phyloP scores from a whole-genome alignment of 768 basidiomycete genomes.

The Hericium coralloides region DNA sequence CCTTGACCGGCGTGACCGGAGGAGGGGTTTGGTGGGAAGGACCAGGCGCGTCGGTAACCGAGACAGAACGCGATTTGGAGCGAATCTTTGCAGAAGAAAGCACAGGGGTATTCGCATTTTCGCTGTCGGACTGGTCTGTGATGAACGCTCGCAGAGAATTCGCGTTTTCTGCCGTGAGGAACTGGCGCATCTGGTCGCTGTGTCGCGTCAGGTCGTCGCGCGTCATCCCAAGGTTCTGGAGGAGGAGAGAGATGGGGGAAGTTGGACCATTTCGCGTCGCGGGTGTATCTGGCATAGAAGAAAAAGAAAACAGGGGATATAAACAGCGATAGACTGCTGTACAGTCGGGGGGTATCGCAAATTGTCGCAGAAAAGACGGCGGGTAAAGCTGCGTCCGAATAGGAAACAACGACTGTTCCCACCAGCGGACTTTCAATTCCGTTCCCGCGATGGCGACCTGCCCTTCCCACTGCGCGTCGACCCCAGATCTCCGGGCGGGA shows the following conservation, averaged over 20 bases:
- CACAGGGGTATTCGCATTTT: conserved; percentile 14
- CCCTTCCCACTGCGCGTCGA: too few relatives aligned
- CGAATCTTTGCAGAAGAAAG: conserved; percentile 13
- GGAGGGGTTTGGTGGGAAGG: conserved; percentile 27
- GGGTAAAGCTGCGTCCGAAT: background rate
- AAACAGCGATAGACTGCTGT: background rate
- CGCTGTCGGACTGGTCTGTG: conserved; percentile 26
- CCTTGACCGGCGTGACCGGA: conserved; percentile 54
- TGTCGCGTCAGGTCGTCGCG: conserved; percentile 64
- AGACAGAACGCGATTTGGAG: conserved; percentile 29
- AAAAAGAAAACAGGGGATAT: background rate
- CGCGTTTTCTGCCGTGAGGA: conserved; percentile 49
- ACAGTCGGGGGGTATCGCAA: background rate
- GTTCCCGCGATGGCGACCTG: background rate
- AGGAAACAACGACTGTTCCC: background rate
- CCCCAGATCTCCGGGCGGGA: too few relatives aligned
- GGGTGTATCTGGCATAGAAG: background rate
- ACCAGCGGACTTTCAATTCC: background rate
- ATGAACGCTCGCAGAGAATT: conserved; percentile 37
- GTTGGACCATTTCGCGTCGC: conserved; percentile 4
- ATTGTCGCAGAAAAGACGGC: background rate
- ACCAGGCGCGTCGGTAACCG: conserved; percentile 39
- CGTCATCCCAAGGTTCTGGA: conserved; percentile 66
- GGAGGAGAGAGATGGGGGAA: conserved; percentile 68
- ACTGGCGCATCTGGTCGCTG: conserved; percentile 75